A percentile compares a stretch with the other conserved stretches of the same genome.
phyloP scores from a whole-genome alignment of 768 basidiomycete genomes.

The Leccinellum albellum region DNA sequence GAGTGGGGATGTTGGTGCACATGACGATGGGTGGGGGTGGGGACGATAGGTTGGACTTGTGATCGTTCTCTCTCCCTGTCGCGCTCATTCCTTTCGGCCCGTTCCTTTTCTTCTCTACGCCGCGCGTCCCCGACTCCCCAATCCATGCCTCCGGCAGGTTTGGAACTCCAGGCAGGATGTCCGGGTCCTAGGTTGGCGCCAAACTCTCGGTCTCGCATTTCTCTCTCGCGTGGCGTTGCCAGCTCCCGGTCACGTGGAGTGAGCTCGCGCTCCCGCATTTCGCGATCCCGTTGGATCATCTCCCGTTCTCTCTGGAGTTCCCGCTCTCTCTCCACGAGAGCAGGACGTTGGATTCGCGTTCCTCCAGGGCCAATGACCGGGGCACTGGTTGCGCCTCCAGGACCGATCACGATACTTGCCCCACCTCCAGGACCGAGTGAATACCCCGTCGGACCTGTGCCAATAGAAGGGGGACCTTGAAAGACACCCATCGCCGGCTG shows the following conservation, averaged over 20 bases:
- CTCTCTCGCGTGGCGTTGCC: conserved; percentile 22
- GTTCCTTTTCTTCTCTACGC: conserved; percentile 36
- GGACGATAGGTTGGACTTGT: conserved; percentile 22
- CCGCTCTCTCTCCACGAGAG: conserved; percentile 32
- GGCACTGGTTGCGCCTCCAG: conserved; percentile 20
- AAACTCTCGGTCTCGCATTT: conserved; percentile 26
- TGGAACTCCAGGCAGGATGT: conserved; percentile 32
- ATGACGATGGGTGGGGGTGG: conserved; percentile 28
- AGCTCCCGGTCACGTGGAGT: conserved; percentile 21
- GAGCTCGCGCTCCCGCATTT: conserved; percentile 22
- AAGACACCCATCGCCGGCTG: conserved; percentile 30
- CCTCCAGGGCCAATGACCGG: conserved; percentile 16
- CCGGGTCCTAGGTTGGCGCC: conserved; percentile 21
- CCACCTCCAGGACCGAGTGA: conserved; percentile 20
- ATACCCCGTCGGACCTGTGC: conserved; percentile 17
- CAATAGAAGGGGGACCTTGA: conserved; percentile 22
- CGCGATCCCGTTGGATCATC: conserved; percentile 27
- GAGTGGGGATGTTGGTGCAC: conserved; percentile 32
- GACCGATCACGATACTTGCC: conserved; percentile 25
- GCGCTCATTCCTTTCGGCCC: conserved; percentile 21
- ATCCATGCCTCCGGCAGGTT: conserved; percentile 29
- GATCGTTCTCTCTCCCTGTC: conserved; percentile 31
- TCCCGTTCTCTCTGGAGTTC: conserved; percentile 26
- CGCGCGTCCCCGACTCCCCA: conserved; percentile 32
- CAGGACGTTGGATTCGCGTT: conserved; percentile 21